These are phyloP conservation scores for Stipa capillata DNA, from an alignment of 176 grass and related monocot genomes.

Conservation along the genomic window DNA sequence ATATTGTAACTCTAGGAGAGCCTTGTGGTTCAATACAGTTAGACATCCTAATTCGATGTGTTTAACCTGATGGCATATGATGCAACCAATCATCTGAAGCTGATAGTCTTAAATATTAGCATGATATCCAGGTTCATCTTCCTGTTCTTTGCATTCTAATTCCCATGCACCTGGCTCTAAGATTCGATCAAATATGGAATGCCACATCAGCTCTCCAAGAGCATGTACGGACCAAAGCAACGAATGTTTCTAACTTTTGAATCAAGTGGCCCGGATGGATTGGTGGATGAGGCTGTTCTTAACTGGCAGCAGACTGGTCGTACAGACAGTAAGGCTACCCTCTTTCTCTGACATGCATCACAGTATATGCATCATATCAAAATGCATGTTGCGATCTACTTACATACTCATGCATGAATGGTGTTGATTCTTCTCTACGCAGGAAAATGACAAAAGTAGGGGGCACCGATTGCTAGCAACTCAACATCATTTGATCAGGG, in stretches of 20 bases:
- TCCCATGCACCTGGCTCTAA: conserved; percentile 5
- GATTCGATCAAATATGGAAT: conserved; percentile 57
- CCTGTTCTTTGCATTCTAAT: not conserved
- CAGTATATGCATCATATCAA: not conserved
- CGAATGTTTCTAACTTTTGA: conserved; percentile 59
- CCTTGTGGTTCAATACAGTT: conserved; percentile 44
- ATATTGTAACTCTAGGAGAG: conserved; percentile 26
- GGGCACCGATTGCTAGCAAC: conserved; percentile 33
- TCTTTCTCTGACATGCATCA: not conserved
- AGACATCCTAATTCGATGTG: conserved; percentile 45
- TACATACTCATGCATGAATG: not conserved
- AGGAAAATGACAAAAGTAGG: conserved; percentile 37
- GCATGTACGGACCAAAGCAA: conserved; percentile 45
- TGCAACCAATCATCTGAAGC: conserved; percentile 43
- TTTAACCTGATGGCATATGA: conserved; percentile 65
- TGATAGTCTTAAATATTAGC: conserved; percentile 32
- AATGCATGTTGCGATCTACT: not conserved
- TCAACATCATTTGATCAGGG: conserved; percentile 34
- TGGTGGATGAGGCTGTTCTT: conserved; percentile 48
- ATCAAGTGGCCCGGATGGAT: conserved; percentile 35
- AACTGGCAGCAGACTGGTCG: conserved; percentile 38
- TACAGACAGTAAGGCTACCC: conserved; percentile 34
- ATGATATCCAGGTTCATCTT: not conserved
- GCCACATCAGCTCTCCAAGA: conserved; percentile 19
- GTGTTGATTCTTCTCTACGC: conserved; percentile 5